A percentile compares a stretch with the other conserved stretches of the same genome.
Evolutionary conservation across 2,329 filamentous ascomycete species (phyloP).

Genomic region (Penicillium vulpinum): DNA sequence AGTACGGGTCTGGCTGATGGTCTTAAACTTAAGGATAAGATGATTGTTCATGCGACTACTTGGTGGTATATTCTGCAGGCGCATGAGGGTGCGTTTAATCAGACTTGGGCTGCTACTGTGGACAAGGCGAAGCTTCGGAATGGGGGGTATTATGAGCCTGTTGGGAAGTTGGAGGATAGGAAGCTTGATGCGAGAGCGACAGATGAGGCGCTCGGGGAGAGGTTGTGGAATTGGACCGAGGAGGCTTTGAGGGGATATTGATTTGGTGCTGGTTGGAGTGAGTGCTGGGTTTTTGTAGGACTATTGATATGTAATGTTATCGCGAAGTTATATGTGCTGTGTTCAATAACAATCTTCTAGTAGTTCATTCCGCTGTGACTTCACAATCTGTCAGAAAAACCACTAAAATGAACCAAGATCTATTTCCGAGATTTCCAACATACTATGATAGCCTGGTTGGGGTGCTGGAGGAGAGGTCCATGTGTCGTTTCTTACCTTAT

Average conservation of each 20-base stretch:
- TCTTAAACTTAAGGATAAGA: conserved; percentile 12
- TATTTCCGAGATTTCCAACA: too few relatives aligned
- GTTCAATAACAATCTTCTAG: too few relatives aligned
- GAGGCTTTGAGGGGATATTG: conserved; percentile 12
- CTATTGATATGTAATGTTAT: too few relatives aligned
- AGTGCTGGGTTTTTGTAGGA: too few relatives aligned
- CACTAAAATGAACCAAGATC: too few relatives aligned
- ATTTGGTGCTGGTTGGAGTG: neutral
- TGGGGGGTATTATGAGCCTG: conserved; percentile 2
- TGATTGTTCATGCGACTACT: conserved; percentile 7
- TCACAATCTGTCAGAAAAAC: too few relatives aligned
- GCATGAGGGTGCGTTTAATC: conserved; percentile 42
- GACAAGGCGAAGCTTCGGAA: conserved; percentile 10
- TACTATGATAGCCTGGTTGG: too few relatives aligned
- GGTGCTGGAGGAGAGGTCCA: too few relatives aligned
- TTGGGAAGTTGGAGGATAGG: conserved; percentile 8
- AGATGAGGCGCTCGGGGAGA: neutral
- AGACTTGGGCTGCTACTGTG: conserved; percentile 46
- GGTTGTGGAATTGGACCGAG: conserved; percentile 19
- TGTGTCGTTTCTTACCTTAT: too few relatives aligned
- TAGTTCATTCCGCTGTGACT: too few relatives aligned
- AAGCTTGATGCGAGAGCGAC: conserved; percentile 1
- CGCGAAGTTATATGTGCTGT: too few relatives aligned
- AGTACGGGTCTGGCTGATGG: conserved; percentile 37
- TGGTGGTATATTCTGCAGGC: conserved; percentile 18